These are phyloP conservation scores for Fraxinus dipetala DNA, from an alignment of 305 asterid species.

Conservation along the genomic window DNA sequence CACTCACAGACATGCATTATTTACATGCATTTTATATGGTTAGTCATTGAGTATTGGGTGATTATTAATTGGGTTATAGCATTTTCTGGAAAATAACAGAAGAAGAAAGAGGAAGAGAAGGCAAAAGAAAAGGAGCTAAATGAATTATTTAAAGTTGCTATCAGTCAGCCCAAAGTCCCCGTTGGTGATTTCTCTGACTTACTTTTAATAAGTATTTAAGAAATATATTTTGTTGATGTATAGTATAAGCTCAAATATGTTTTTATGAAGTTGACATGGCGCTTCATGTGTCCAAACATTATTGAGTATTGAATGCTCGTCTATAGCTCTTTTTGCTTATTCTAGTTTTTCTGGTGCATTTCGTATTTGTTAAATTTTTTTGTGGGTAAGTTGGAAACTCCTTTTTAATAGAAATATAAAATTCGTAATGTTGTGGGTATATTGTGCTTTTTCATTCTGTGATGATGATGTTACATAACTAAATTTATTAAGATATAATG, in stretches of 20 bases:
- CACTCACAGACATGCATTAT: not conserved
- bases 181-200: slow-evolving; percentile 46
- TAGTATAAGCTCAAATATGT: not conserved
- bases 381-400: not conserved
- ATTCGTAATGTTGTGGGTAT: not conserved
- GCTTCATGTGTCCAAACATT: not conserved
- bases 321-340: not conserved
- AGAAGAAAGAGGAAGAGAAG: slow-evolving; percentile 93
- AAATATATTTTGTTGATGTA: not conserved
- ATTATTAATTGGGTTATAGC: not conserved
- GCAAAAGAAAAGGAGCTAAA: slow-evolving; percentile 83
- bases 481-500: slow-evolving; percentile 20
- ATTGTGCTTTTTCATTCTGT: not conserved
- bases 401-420: not conserved
- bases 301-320: not conserved
- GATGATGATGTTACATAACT: not conserved
- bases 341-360: not conserved
- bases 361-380: not conserved
- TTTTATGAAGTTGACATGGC: not conserved
- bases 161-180: slow-evolving; percentile 94
- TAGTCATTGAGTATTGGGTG: not conserved
- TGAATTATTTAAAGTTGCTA: slow-evolving; percentile 79
- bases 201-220: not conserved
- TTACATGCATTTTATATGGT: not conserved
- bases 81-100: slow-evolving; percentile 42